phyloP scores from a whole-genome alignment of 768 basidiomycete species.

The Roridomyces roridus region DNA sequence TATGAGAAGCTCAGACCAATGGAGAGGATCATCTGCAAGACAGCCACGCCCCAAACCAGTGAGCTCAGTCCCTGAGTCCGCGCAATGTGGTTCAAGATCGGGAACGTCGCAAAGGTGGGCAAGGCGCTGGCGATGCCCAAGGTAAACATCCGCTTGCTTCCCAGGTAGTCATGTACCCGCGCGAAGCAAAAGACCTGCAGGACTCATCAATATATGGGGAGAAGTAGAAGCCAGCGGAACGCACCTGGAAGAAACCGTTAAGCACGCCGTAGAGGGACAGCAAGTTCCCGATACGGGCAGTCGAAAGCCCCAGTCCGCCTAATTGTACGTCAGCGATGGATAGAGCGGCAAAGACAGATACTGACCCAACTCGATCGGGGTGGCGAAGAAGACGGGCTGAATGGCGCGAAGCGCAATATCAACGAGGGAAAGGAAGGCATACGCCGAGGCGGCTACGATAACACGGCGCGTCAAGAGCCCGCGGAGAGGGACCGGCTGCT shows the following conservation, averaged over 20 bases:
- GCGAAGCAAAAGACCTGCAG: constrained; percentile 61
- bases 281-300: constrained; percentile 59
- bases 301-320: constrained; percentile 64
- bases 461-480: constrained; percentile 60
- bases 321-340: constrained; percentile 24
- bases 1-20: constrained; percentile 39
- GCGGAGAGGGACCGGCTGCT: constrained; percentile 43
- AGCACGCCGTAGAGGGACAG: constrained; percentile 57
- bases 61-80: constrained; percentile 28
- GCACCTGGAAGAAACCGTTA: constrained; percentile 60
- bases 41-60: constrained; percentile 35
- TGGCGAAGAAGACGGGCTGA: constrained; percentile 63
- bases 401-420: constrained; percentile 39
- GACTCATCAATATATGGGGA: constrained; percentile 51
- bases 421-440: constrained; percentile 66
- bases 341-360: no score
- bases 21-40: constrained; percentile 34
- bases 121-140: constrained; percentile 47
- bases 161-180: constrained; percentile 55
- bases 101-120: constrained; percentile 54
- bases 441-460: constrained; percentile 71
- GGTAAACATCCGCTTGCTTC: constrained; percentile 59
- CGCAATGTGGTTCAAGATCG: constrained; percentile 55
- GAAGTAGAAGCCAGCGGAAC: constrained; percentile 31
- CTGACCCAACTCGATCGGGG: constrained; percentile 43